Conservation (phyloP, 2,329 filamentous ascomycete genomes). For the Keithomyces neogunnii region DNA sequence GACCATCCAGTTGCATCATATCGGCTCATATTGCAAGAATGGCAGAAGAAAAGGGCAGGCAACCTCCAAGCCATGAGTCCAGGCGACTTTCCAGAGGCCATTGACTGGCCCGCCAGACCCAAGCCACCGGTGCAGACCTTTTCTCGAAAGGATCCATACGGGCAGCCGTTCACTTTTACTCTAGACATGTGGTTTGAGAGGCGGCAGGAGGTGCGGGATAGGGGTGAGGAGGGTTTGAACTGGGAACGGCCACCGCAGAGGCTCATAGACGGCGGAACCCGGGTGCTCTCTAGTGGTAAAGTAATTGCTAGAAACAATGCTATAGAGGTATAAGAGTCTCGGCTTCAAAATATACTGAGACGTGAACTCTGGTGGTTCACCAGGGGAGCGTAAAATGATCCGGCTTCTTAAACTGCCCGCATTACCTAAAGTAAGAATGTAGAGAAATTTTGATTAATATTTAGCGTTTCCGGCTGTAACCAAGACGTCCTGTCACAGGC, state of each 20-base stretch:
- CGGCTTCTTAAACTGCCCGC: too few species aligned
- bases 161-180: slow-evolving; percentile 2
- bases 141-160: neutral
- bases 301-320: too few species aligned
- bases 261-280: too few species aligned
- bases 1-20: slow-evolving; percentile 20
- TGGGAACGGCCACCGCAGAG: slow-evolving; percentile 12
- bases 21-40: slow-evolving; percentile 15
- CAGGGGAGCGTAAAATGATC: too few species aligned
- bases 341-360: too few species aligned
- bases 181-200: slow-evolving; percentile 8
- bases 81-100: slow-evolving; percentile 6
- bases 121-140: slow-evolving; percentile 7
- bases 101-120: slow-evolving; percentile 13
- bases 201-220: slow-evolving; percentile 9
- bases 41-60: slow-evolving; percentile 9
- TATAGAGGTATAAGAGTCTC: too few species aligned
- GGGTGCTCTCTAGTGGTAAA: too few species aligned
- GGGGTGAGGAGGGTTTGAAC: slow-evolving; percentile 11
- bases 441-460: too few species aligned
- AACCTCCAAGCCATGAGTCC: neutral
- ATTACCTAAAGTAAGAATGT: too few species aligned
- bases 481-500: too few species aligned
- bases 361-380: too few species aligned
- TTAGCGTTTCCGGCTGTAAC: too few species aligned